Evolutionary conservation across 495 filamentous ascomycete species (phyloP), one percentile per base, ranked within the genome.

Genomic region (Wilcoxina mikolae): DNA sequence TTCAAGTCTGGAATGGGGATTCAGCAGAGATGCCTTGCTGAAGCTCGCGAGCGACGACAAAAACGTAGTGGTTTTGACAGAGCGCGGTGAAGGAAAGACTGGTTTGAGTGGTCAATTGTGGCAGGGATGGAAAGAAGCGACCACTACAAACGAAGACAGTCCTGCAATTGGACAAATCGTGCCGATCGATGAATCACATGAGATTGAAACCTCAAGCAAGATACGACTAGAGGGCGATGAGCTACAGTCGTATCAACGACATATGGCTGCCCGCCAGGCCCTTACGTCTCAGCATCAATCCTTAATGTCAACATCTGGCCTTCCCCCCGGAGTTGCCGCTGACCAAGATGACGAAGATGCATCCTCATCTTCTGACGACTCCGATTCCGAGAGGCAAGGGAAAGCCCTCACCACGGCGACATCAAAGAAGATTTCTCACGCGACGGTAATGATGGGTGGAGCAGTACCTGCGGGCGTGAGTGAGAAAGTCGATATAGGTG

Each of bases 1-100:
- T 66, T 74, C 81, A 0, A 90, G 86, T 26, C 65, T 98, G 25
- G 87, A 91, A 52, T 98, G 93, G 91, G 91, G 91, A 0, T 94
- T 95, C 61, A 91, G 93, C 0, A 85, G 82, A 64, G 81, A 88
- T n/a, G 77, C 88, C 4, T 68, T 96, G n/a, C 75, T 75, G 41
- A 70, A 70, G 22, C 75, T 99, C 49, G 85, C 85, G 0, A 71
- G 74, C 46, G 84, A 93, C 57, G 70, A 78, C 1, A 76, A 78
- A 28, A 98, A 94, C 62, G 69, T 95, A 38, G 75, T 96, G 25
- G 75, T 96, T 50, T 72, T 98, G 24, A 94, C 91, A 0, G 87
- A 96, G 61, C 59, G 59, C 5, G 54, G 33, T 4, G 64, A 60
- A 4, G 64, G 63, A 7, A 62, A 54, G 53, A 62, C 27, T 11